These are phyloP conservation scores for Trichoderma reesei DNA, from an alignment of 495 filamentous ascomycete genomes.

Conservation along the genomic window DNA sequence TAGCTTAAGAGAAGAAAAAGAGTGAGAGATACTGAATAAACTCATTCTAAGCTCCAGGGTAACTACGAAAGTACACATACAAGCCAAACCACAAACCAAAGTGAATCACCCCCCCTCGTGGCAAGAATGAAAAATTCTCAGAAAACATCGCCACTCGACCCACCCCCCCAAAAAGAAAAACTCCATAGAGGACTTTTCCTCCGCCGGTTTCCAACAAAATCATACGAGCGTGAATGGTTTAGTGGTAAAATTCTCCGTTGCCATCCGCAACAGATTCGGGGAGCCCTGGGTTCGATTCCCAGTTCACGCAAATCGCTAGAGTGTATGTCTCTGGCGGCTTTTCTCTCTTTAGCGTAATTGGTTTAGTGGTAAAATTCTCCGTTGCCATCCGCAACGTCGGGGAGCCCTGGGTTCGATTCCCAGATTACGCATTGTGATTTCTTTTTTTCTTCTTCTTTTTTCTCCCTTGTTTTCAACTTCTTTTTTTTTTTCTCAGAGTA, in stretches of 20 bases:
- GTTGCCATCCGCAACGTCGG: slow-evolving; percentile 8
- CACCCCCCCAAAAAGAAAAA: neutral
- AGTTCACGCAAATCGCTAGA: neutral
- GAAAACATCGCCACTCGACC: no score
- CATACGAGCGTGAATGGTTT: slow-evolving; percentile 1
- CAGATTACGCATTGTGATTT: slow-evolving; percentile 5
- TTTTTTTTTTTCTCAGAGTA: neutral
- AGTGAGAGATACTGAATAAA: no score
- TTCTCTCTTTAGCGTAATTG: neutral
- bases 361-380: slow-evolving; percentile 9
- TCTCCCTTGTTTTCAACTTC: neutral
- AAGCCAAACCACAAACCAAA: no score
- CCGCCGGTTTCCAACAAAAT: neutral
- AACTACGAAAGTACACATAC: no score
- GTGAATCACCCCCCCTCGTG: no score
- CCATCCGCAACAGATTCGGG: slow-evolving; percentile 5
- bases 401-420: slow-evolving; percentile 9
- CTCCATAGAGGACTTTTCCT: neutral
- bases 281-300: slow-evolving; percentile 9
- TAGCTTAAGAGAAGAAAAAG: no score
- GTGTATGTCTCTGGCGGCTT: neutral
- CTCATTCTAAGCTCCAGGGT: no score
- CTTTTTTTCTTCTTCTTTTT: neutral
- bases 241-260: slow-evolving; percentile 9
- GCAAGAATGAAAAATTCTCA: no score